A percentile compares a stretch with the other conserved stretches of the same genome.
Evolutionary conservation across 768 basidiomycete genomes (phyloP).

Genomic region (Saitozyma sp.): DNA sequence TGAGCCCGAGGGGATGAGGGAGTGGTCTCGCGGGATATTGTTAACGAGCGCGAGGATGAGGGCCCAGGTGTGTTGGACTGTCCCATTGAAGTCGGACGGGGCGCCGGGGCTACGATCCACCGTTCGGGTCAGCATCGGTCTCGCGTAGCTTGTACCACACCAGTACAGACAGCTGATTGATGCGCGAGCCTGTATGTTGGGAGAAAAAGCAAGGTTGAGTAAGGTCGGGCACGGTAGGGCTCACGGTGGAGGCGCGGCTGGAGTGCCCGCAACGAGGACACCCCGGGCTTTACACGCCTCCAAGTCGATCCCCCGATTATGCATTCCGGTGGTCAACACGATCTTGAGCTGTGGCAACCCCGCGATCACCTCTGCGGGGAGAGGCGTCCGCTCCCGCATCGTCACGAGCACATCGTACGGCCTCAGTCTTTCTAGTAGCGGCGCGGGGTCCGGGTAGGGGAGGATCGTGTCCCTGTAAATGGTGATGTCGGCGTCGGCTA

Average conservation of each 20-base stretch:
- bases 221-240: background rate
- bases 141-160: too few species aligned
- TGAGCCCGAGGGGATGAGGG: slow-evolving; percentile 55
- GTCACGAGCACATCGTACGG: slow-evolving; percentile 61
- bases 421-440: slow-evolving; percentile 56
- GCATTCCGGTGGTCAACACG: slow-evolving; percentile 62
- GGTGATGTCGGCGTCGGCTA: slow-evolving; percentile 16
- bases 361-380: slow-evolving; percentile 59
- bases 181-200: too few species aligned
- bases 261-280: slow-evolving; percentile 13
- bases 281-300: slow-evolving; percentile 10
- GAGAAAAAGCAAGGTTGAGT: too few species aligned
- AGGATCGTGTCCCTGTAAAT: slow-evolving; percentile 58
- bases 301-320: slow-evolving; percentile 50
- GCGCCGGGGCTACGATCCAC: slow-evolving; percentile 55
- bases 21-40: slow-evolving; percentile 59
- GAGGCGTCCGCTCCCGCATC: slow-evolving; percentile 69
- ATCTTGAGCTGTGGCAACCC: slow-evolving; percentile 61
- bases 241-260: slow-evolving; percentile 3
- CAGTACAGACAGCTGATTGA: too few species aligned
- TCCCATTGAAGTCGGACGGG: slow-evolving; percentile 56
- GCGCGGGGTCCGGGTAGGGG: slow-evolving; percentile 1
- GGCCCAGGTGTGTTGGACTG: slow-evolving; percentile 65
- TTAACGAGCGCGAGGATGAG: slow-evolving; percentile 61
- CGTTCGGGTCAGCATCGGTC: background rate